Base-by-base conservation (phyloP, 805 yeast genomes). In the Hemisphaericaspora nanyangensis region DNA sequence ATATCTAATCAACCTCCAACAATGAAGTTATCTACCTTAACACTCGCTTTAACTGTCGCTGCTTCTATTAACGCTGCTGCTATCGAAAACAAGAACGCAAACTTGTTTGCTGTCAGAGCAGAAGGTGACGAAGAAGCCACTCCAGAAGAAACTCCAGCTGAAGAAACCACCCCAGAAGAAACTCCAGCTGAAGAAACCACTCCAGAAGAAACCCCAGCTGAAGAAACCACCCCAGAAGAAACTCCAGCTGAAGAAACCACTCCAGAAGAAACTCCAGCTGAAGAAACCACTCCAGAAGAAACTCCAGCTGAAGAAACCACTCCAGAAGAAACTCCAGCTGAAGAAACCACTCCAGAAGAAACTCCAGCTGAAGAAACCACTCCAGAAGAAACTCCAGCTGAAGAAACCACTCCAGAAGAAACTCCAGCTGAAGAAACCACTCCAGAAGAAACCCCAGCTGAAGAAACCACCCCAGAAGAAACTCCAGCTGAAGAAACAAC, bases 1-100 rank as follows among this genome's bases (percentile, higher is more conserved):
- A n/a, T n/a, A n/a, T n/a, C n/a, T n/a, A n/a, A n/a, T n/a, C n/a
- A n/a, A n/a, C n/a, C n/a, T n/a, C n/a, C n/a, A n/a, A n/a, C n/a
- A 45, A 47, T 48, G 50, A 45, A 37, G 35, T 17, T 35, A 29
- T 40, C 45, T 24, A 26, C 48, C 20, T 43, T 51, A 22, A 43
- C 48, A 12, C 13, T 45, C 20, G 42, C 46, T 12, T 27, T 43
- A 28, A 32, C 48, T 28, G 46, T 38, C 28, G 49, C 49, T 24
- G 42, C 43, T 35, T 34, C 47, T n/a, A 39, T 39, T 19, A 31
- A 24, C 24, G 22, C 41, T 6, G 38, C 41, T 19, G 30, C 39
- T 16, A 16, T 19, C 4, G 32, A 16, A 13, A 31, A 37, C 24
- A 31, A 15, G 10, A 17, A 30, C 17, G 24, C 29, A 12, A 12